Evolutionary conservation across 2,329 filamentous ascomycete species (phyloP).

Genomic region (Botrytis fabae): DNA sequence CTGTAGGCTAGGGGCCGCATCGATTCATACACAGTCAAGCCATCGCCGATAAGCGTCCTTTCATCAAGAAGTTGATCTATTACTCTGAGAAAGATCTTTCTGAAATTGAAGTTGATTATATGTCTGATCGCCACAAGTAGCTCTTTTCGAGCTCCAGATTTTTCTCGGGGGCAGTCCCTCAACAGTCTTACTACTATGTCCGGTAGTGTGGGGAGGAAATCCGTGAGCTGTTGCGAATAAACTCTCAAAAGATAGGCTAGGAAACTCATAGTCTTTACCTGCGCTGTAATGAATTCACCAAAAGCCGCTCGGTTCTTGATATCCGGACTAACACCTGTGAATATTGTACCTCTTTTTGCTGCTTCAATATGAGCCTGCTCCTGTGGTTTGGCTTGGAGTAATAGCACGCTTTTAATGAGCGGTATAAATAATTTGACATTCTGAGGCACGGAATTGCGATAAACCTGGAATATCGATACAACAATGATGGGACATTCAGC

Average conservation of each 20-base stretch:
- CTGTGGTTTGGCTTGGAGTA: conserved; percentile 89
- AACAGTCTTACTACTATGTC: conserved; percentile 87
- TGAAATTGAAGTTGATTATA: conserved; percentile 98
- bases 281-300: conserved; percentile 94
- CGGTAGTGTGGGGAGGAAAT: conserved; percentile 83
- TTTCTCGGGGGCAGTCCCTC: conserved; percentile 92
- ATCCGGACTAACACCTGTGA: conserved; percentile 88
- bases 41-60: conserved; percentile 90
- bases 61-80: conserved; percentile 96
- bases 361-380: conserved; percentile 89
- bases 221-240: conserved; percentile 80
- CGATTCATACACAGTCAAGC: conserved; percentile 93
- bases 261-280: conserved; percentile 99
- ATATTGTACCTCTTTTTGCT: conserved; percentile 73
- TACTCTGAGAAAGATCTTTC: conserved; percentile 89
- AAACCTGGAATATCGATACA: conserved; percentile 95
- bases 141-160: conserved; percentile 91
- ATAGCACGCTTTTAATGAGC: conserved; percentile 84
- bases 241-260: conserved; percentile 88
- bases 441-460: conserved; percentile 72
- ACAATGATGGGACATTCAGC: conserved; percentile 99
- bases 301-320: conserved; percentile 94
- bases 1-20: conserved; percentile 95
- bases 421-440: conserved; percentile 94
- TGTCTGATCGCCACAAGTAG: conserved; percentile 94